These are phyloP conservation scores for Camellia granthamiana DNA, from an alignment of 148 eudicot genomes.

Conservation along the genomic window DNA sequence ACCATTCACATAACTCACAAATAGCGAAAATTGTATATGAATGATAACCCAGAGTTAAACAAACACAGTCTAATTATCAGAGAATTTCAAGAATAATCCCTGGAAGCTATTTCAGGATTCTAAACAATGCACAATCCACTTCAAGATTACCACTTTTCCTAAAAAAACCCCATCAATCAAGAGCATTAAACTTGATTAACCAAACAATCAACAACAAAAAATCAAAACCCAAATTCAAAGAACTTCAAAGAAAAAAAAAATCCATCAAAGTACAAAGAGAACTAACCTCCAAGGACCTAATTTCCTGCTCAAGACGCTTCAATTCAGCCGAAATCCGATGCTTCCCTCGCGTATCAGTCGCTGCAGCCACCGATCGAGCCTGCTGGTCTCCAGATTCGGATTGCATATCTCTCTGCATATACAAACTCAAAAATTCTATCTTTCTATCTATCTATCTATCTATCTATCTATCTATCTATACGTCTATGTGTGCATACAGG, in stretches of 20 bases:
- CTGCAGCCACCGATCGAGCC: constrained; percentile 25
- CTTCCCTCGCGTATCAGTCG: constrained; percentile 64
- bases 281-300: constrained; percentile 59
- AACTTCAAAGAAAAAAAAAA: background rate
- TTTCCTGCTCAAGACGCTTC: constrained; percentile 81
- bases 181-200: background rate
- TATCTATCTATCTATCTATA: background rate
- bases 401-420: constrained; percentile 28
- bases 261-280: background rate
- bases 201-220: background rate
- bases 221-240: background rate
- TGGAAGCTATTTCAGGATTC: background rate
- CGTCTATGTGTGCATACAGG: background rate
- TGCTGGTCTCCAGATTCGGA: constrained; percentile 37
- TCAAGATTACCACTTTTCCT: background rate
- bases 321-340: constrained; percentile 80
- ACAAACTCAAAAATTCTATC: background rate
- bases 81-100: background rate
- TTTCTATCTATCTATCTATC: background rate
- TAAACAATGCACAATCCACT: background rate
- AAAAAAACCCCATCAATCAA: background rate
- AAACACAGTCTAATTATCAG: background rate
- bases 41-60: background rate
- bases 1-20: background rate
- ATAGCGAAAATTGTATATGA: background rate